Percentiles rank a stretch among this genome's conserved stretches.
Evolutionary conservation across 140 eudicot genomes (phyloP).

Genomic region (Flaveria floridana): DNA sequence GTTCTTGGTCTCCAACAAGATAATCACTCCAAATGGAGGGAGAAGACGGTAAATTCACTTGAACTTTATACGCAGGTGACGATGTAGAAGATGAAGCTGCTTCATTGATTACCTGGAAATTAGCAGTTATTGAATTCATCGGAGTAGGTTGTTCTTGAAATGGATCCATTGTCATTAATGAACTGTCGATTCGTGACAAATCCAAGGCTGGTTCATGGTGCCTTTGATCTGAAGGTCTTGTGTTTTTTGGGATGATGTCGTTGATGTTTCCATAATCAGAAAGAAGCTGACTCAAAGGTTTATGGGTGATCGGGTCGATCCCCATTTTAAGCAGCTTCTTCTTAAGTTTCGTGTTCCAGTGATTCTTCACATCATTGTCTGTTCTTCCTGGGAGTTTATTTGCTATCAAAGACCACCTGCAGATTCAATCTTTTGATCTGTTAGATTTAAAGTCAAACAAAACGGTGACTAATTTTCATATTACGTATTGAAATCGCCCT

Average conservation of each 20-base stretch:
- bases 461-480: not conserved
- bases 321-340: constrained; percentile 90
- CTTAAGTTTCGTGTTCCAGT: constrained; percentile 94
- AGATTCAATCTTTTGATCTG: not conserved
- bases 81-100: constrained; percentile 51
- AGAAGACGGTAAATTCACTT: constrained; percentile 45
- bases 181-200: constrained; percentile 33
- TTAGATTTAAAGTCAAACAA: not conserved
- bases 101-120: constrained; percentile 46
- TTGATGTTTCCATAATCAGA: constrained; percentile 66
- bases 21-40: constrained; percentile 57
- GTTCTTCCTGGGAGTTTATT: constrained; percentile 84
- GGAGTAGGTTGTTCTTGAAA: constrained; percentile 36
- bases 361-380: constrained; percentile 93
- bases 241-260: constrained; percentile 40
- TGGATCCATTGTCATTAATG: constrained; percentile 31
- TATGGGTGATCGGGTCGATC: constrained; percentile 87
- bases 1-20: constrained; percentile 42
- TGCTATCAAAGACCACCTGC: constrained; percentile 92
- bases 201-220: constrained; percentile 30
- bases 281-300: constrained; percentile 74
- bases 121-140: constrained; percentile 29
- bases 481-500: not conserved
- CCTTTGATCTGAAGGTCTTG: constrained; percentile 30
- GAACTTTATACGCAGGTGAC: constrained; percentile 48